A percentile compares a stretch with the other conserved stretches of the same genome.
phyloP scores from a whole-genome alignment of 2,329 filamentous ascomycete species.

The Fusarium tricinctum region DNA sequence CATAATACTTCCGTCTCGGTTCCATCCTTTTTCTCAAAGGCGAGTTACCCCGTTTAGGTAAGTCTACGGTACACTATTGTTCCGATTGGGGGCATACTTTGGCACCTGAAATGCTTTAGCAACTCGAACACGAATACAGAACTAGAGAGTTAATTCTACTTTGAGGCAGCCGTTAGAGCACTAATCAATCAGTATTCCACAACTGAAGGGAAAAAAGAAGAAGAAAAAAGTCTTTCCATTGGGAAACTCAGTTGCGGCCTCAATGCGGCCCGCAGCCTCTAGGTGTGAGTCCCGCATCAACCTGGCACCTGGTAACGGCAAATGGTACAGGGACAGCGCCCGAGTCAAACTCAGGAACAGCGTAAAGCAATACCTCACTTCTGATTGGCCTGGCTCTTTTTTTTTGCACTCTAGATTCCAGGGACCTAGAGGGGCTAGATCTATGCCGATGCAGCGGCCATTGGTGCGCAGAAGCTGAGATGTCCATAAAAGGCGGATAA shows the following conservation, averaged over 20 bases:
- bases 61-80: constrained; percentile 31
- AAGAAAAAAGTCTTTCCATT: neutral
- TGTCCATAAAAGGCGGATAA: constrained; percentile 8
- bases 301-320: constrained; percentile 1
- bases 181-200: neutral
- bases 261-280: constrained; percentile 26
- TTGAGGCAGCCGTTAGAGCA: neutral
- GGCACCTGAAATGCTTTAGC: constrained; percentile 26
- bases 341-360: constrained; percentile 41
- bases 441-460: neutral
- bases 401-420: constrained; percentile 12
- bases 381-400: constrained; percentile 32
- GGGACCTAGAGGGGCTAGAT: constrained; percentile 8
- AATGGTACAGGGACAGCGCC: constrained; percentile 23
- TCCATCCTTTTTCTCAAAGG: constrained; percentile 33
- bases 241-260: constrained; percentile 15
- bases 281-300: constrained; percentile 14
- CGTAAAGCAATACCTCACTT: constrained; percentile 42
- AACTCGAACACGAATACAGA: neutral
- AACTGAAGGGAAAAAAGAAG: neutral
- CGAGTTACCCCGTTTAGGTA: constrained; percentile 35
- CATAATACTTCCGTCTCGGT: constrained; percentile 43
- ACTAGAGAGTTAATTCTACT: neutral
- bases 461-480: constrained; percentile 11
- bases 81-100: constrained; percentile 14